Percentiles rank a stretch among this genome's conserved stretches.
These are phyloP conservation scores for Lactarius vividus DNA, from an alignment of 768 basidiomycete species.

Conservation along the genomic window DNA sequence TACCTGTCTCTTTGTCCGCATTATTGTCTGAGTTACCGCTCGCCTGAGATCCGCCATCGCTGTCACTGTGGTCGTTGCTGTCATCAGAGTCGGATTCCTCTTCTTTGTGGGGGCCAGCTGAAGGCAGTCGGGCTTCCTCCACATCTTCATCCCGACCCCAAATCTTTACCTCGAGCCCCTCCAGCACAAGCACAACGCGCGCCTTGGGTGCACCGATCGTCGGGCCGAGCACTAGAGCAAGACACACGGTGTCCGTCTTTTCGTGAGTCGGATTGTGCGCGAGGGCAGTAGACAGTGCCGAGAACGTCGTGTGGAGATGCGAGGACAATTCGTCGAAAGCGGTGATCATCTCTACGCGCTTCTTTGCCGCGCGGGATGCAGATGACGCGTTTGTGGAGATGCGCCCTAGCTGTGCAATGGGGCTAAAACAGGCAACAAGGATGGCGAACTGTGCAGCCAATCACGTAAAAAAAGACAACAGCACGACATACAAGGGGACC, in stretches of 20 bases:
- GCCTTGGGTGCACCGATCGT: conserved; percentile 60
- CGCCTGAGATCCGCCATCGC: conserved; percentile 15
- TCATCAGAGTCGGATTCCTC: conserved; percentile 16
- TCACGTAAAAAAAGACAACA: not conserved
- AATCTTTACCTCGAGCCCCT: conserved; percentile 55
- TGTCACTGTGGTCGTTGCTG: conserved; percentile 18
- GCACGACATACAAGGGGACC: conserved; percentile 63
- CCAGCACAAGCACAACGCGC: conserved; percentile 58
- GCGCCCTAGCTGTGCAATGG: conserved; percentile 59
- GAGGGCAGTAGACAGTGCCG: conserved; percentile 65
- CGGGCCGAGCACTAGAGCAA: conserved; percentile 66
- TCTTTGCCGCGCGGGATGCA: conserved; percentile 51
- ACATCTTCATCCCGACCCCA: conserved; percentile 31
- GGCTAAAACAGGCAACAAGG: conserved; percentile 39
- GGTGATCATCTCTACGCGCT: conserved; percentile 56
- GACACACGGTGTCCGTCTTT: conserved; percentile 41
- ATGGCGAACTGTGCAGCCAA: not conserved
- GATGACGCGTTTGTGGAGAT: conserved; percentile 49
- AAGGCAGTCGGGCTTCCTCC: not conserved
- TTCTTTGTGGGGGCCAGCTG: conserved; percentile 16
- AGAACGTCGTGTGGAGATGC: conserved; percentile 72
- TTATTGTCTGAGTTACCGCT: conserved; percentile 22
- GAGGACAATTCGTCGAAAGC: conserved; percentile 71
- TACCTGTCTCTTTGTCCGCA: conserved; percentile 20
- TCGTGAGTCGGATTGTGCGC: conserved; percentile 35